These are phyloP conservation scores for Solanum hybrid DNA, from an alignment of 305 asterid genomes.

Conservation along the genomic window DNA sequence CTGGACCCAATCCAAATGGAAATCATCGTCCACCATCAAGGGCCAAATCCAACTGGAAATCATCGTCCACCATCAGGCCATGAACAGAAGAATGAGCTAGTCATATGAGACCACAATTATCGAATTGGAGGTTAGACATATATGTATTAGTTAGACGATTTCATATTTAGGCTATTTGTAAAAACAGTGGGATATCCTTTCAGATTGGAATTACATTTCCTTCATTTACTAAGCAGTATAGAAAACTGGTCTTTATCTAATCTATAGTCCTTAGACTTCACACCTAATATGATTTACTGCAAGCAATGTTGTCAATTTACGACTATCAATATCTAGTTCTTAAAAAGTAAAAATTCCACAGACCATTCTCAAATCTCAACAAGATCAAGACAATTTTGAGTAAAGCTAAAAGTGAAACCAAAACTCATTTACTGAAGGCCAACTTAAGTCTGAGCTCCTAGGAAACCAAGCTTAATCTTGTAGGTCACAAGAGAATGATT, in stretches of 20 bases:
- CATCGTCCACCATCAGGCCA: constrained; percentile 1
- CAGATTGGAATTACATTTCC: not conserved
- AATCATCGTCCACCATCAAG: constrained; percentile 50
- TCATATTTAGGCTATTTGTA: constrained; percentile 8
- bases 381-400: not conserved
- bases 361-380: not conserved
- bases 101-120: not conserved
- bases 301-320: not conserved
- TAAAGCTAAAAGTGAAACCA: not conserved
- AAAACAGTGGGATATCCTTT: constrained; percentile 2
- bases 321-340: not conserved
- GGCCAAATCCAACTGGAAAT: constrained; percentile 3
- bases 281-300: not conserved
- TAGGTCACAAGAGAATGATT: not conserved
- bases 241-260: not conserved
- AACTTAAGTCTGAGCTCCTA: not conserved
- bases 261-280: not conserved
- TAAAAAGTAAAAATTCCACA: not conserved
- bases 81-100: constrained; percentile 17
- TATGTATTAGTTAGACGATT: not conserved
- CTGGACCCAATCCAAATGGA: constrained; percentile 62
- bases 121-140: constrained; percentile 15
- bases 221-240: not conserved
- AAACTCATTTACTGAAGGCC: not conserved
- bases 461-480: not conserved